phyloP scores from a whole-genome alignment of 805 yeast genomes.

The Cyberlindnera petersonii region DNA sequence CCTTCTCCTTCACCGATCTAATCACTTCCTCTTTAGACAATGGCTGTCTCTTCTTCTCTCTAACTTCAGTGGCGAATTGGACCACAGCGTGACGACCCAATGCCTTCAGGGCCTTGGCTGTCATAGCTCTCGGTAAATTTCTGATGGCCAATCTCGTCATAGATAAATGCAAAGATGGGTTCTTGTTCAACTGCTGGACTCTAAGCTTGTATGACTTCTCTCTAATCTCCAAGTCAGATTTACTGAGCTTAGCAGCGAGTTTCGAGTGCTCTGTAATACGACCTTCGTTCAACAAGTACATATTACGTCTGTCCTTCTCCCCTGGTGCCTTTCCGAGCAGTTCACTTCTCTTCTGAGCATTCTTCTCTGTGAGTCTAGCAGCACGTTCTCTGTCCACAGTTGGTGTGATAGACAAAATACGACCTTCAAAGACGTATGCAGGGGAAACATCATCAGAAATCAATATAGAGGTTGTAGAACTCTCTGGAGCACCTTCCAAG shows the following conservation, averaged over 20 bases:
- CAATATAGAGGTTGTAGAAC: constrained; percentile 58
- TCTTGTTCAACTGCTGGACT: constrained; percentile 84
- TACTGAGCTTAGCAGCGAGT: constrained; percentile 63
- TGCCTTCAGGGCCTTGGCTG: constrained; percentile 81
- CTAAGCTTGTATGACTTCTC: constrained; percentile 83
- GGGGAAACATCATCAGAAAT: constrained; percentile 92
- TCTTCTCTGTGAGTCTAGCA: constrained; percentile 62
- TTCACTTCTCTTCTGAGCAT: constrained; percentile 69
- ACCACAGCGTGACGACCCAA: constrained; percentile 93
- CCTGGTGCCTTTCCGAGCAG: constrained; percentile 75
- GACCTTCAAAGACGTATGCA: constrained; percentile 85
- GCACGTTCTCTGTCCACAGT: constrained; percentile 90
- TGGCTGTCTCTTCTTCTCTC: constrained; percentile 69
- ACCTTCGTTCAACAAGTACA: constrained; percentile 90
- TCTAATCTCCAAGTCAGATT: constrained; percentile 78
- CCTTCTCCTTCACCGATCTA: constrained; percentile 71
- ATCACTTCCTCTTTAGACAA: constrained; percentile 82
- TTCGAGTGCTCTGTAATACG: constrained; percentile 78
- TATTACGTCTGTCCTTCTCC: constrained; percentile 77
- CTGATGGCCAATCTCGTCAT: constrained; percentile 92
- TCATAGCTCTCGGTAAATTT: constrained; percentile 91
- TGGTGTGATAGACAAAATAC: constrained; percentile 77
- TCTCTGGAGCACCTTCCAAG: constrained; percentile 72
- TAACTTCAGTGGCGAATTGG: constrained; percentile 87
- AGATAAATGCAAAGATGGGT: constrained; percentile 89